phyloP scores from a whole-genome alignment of 2,329 filamentous ascomycete species.

The Chaetothyriales sp. region DNA sequence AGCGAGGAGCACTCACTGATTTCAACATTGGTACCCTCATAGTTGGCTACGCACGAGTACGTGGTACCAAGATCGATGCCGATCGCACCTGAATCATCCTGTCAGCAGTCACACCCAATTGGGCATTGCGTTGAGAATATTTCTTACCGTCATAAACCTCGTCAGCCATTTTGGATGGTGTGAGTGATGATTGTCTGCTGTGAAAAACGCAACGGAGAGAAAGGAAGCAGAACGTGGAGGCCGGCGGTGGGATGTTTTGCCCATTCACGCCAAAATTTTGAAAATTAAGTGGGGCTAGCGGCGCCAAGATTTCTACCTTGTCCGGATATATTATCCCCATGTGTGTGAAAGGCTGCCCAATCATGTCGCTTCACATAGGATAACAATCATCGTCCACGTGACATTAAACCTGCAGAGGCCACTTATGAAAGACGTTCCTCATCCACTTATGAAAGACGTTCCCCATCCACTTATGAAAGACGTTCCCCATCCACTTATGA shows the following conservation, averaged over 20 bases:
- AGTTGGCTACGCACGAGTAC: slow-evolving; percentile 99
- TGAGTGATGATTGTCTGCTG: neutral
- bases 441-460: neutral
- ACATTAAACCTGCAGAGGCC: too few species aligned
- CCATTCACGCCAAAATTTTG: neutral
- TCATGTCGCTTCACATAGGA: neutral
- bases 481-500: too few species aligned
- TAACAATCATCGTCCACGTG: neutral
- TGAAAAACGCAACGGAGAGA: neutral
- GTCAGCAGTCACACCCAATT: neutral
- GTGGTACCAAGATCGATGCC: slow-evolving; percentile 99
- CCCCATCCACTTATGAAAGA: neutral
- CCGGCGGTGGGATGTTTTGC: neutral
- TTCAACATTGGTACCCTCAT: slow-evolving; percentile 98
- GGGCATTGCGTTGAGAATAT: neutral
- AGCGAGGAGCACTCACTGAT: slow-evolving; percentile 55
- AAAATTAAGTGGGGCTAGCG: neutral
- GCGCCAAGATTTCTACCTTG: neutral
- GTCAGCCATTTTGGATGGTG: slow-evolving; percentile 62
- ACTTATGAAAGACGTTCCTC: too few species aligned
- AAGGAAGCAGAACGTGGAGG: neutral
- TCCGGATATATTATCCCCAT: neutral
- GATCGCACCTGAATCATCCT: slow-evolving; percentile 50
- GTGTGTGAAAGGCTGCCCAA: neutral
- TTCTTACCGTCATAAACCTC: slow-evolving; percentile 79